These are phyloP conservation scores for Cadophora gregata DNA, from an alignment of 2,329 filamentous ascomycete genomes.

Conservation along the genomic window DNA sequence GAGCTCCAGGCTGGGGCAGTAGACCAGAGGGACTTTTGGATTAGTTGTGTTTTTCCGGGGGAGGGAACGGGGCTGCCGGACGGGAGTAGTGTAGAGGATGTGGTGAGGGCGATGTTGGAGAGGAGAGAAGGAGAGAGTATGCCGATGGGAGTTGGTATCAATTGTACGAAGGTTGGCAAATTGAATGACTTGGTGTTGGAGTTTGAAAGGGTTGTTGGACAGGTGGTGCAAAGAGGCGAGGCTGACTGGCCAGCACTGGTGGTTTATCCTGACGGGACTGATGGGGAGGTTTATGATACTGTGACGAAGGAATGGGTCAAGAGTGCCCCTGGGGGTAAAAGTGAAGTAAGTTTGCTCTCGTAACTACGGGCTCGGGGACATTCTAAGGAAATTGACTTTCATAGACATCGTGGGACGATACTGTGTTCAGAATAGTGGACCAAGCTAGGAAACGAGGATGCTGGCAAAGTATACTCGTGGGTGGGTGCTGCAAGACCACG, in stretches of 20 bases:
- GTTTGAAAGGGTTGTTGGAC: conserved; percentile 56
- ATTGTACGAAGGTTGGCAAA: conserved; percentile 71
- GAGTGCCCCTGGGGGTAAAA: conserved; percentile 35
- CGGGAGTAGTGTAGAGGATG: conserved; percentile 54
- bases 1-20: background rate
- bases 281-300: conserved; percentile 71
- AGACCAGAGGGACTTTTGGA: conserved; percentile 53
- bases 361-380: background rate
- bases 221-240: conserved; percentile 47
- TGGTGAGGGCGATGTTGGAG: conserved; percentile 48
- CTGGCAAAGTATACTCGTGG: conserved; percentile 48
- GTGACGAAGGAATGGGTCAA: conserved; percentile 62
- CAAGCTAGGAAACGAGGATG: conserved; percentile 36
- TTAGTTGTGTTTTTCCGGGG: conserved; percentile 66
- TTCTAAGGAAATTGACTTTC: conserved; percentile 12
- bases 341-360: conserved; percentile 8
- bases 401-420: conserved; percentile 46
- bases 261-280: conserved; percentile 72
- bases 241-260: conserved; percentile 57
- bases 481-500: conserved; percentile 54
- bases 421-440: conserved; percentile 45
- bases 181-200: conserved; percentile 59
- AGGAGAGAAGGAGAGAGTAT: conserved; percentile 30
- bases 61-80: conserved; percentile 61
- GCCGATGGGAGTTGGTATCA: conserved; percentile 70